Conservation (phyloP, 2,329 filamentous ascomycete species). For the Ophiostoma triangulosporum region DNA sequence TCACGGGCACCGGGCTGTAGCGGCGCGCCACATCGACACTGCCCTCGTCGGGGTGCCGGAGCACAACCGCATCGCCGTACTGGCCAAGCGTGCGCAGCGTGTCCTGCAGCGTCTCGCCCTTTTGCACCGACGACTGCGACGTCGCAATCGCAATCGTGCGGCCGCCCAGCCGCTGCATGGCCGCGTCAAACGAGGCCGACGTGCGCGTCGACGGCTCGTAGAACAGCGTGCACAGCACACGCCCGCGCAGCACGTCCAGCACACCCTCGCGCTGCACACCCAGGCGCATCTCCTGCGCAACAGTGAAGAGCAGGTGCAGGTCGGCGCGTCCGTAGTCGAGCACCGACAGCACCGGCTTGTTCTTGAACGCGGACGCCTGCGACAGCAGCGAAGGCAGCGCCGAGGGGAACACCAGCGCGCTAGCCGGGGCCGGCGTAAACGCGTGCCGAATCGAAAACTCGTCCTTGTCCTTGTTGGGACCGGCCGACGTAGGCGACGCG, state of each 20-base stretch:
- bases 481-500: slow-evolving; percentile 22
- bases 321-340: slow-evolving; percentile 79
- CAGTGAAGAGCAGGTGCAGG: slow-evolving; percentile 85
- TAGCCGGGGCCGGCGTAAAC: not conserved
- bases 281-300: slow-evolving; percentile 94
- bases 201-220: slow-evolving; percentile 96
- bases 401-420: slow-evolving; percentile 8
- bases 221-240: slow-evolving; percentile 84
- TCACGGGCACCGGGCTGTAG: slow-evolving; percentile 79
- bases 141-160: slow-evolving; percentile 73
- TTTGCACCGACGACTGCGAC: slow-evolving; percentile 74
- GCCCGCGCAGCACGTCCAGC: slow-evolving; percentile 72
- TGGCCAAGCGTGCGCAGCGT: slow-evolving; percentile 86
- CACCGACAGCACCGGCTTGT: slow-evolving; percentile 81
- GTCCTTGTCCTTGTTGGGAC: slow-evolving; percentile 17
- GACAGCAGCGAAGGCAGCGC: slow-evolving; percentile 56
- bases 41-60: slow-evolving; percentile 76
- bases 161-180: slow-evolving; percentile 95
- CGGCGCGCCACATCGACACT: slow-evolving; percentile 74
- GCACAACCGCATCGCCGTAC: slow-evolving; percentile 90
- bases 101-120: slow-evolving; percentile 88
- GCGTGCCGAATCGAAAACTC: not conserved
- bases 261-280: slow-evolving; percentile 88
- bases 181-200: slow-evolving; percentile 89
- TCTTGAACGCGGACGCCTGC: slow-evolving; percentile 69